phyloP scores from a whole-genome alignment of 2,329 filamentous ascomycete species.

The Fusarium vanettenii region DNA sequence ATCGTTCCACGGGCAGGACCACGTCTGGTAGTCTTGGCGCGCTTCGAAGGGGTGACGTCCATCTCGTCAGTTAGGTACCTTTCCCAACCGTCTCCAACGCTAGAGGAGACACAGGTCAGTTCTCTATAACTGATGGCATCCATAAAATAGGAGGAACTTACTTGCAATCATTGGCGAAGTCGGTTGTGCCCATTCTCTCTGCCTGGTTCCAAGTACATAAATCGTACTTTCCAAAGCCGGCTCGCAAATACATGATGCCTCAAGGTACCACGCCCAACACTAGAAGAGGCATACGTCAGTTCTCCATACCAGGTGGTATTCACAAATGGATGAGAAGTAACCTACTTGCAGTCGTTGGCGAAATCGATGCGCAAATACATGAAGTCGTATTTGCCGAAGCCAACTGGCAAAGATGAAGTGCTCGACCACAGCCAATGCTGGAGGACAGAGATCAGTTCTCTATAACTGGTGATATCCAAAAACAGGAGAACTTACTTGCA shows the following conservation, averaged over 20 bases:
- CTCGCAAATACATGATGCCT: too few species aligned
- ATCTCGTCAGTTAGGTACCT: conserved; percentile 36
- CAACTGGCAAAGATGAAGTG: not conserved
- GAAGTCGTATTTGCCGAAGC: not conserved
- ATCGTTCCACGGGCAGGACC: conserved; percentile 35
- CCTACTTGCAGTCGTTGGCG: not conserved
- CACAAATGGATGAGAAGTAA: not conserved
- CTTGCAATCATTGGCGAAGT: too few species aligned
- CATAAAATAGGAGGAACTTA: too few species aligned
- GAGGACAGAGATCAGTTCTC: too few species aligned
- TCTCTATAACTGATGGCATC: not conserved
- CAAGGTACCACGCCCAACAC: not conserved
- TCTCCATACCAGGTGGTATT: not conserved
- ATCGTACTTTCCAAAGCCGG: not conserved
- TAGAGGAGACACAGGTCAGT: not conserved
- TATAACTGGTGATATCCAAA: too few species aligned
- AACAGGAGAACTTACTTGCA: not conserved
- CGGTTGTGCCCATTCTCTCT: too few species aligned
- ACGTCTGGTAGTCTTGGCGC: conserved; percentile 39
- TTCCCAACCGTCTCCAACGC: not conserved
- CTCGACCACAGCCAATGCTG: too few species aligned
- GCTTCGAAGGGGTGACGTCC: conserved; percentile 54
- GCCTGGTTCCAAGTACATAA: not conserved
- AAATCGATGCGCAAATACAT: not conserved
- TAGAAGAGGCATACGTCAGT: not conserved